phyloP scores from a whole-genome alignment of 2,329 filamentous ascomycete genomes.

The Fusarium tupiense region DNA sequence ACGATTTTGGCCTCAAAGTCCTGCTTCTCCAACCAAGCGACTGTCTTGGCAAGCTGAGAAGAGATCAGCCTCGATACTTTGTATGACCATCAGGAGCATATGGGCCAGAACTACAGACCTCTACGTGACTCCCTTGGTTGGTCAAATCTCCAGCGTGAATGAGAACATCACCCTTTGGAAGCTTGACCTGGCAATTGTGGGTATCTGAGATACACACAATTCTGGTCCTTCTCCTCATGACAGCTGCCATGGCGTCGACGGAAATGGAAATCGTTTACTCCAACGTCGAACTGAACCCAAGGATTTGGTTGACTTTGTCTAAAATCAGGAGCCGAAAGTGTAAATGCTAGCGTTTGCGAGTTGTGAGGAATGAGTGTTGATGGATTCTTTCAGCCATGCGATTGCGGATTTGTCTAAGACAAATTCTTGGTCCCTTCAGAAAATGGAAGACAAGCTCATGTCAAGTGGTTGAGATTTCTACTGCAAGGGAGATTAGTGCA shows the following conservation, averaged over 20 bases:
- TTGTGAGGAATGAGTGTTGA: conserved; percentile 4
- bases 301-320: conserved; percentile 28
- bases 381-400: conserved; percentile 4
- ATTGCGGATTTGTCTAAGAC: conserved; percentile 33
- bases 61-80: conserved; percentile 8
- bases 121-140: conserved; percentile 72
- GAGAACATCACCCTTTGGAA: conserved; percentile 77
- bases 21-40: conserved; percentile 73
- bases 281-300: conserved; percentile 22
- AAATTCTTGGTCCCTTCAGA: conserved; percentile 2
- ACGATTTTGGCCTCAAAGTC: conserved; percentile 77
- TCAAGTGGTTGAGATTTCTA: conserved; percentile 3
- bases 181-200: conserved; percentile 71
- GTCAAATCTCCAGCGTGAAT: conserved; percentile 82
- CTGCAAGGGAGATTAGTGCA: conserved; percentile 24
- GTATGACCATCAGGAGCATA: neutral
- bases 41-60: conserved; percentile 63
- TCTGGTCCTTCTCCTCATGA: conserved; percentile 60
- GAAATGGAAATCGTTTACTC: conserved; percentile 12
- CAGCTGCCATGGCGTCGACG: conserved; percentile 24
- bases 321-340: conserved; percentile 25
- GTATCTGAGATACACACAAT: conserved; percentile 83
- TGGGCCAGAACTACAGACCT: conserved; percentile 49
- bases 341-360: conserved; percentile 20
- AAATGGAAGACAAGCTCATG: conserved; percentile 4